phyloP scores from a whole-genome alignment of 306 rosid species.

The Cucurbita maxima region DNA sequence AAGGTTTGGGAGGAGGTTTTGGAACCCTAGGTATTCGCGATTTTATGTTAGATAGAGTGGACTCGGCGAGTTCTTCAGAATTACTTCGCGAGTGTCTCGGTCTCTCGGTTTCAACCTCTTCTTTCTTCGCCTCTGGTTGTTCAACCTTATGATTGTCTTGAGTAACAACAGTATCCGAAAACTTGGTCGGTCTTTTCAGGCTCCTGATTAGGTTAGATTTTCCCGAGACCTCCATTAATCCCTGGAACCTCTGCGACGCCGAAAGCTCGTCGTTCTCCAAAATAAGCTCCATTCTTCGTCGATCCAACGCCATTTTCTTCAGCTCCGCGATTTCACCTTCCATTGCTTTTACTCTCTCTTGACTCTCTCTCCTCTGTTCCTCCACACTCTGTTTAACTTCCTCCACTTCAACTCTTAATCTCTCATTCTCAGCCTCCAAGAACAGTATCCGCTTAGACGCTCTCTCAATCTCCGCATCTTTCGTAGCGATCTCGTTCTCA shows the following conservation, averaged over 20 bases:
- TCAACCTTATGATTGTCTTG: conserved; percentile 29
- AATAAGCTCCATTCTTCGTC: conserved; percentile 14
- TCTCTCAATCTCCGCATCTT: conserved; percentile 39
- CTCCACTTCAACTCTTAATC: conserved; percentile 25
- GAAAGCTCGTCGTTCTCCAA: conserved; percentile 32
- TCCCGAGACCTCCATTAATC: conserved; percentile 34
- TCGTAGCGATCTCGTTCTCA: conserved; percentile 45
- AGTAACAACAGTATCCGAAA: conserved; percentile 13
- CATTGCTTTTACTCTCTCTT: conserved; percentile 28
- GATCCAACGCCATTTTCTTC: conserved; percentile 38
- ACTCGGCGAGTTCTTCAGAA: conserved; percentile 75
- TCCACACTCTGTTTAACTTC: conserved; percentile 20
- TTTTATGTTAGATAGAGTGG: conserved; percentile 30
- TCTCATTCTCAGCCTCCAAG: conserved; percentile 42
- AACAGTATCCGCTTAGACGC: conserved; percentile 23
- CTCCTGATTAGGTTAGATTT: conserved; percentile 43
- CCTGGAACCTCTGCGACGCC: conserved; percentile 55
- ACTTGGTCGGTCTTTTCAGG: conserved; percentile 35
- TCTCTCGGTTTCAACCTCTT: conserved; percentile 32
- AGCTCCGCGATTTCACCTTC: conserved; percentile 51
- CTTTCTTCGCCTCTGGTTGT: conserved; percentile 36
- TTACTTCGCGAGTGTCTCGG: conserved; percentile 47
- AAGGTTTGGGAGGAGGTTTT: conserved; percentile 79
- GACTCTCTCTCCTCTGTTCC: conserved; percentile 28
- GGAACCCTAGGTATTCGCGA: conserved; percentile 85